These are phyloP conservation scores for Colletotrichum shisoi DNA, from an alignment of 2,329 filamentous ascomycete genomes.

Conservation along the genomic window DNA sequence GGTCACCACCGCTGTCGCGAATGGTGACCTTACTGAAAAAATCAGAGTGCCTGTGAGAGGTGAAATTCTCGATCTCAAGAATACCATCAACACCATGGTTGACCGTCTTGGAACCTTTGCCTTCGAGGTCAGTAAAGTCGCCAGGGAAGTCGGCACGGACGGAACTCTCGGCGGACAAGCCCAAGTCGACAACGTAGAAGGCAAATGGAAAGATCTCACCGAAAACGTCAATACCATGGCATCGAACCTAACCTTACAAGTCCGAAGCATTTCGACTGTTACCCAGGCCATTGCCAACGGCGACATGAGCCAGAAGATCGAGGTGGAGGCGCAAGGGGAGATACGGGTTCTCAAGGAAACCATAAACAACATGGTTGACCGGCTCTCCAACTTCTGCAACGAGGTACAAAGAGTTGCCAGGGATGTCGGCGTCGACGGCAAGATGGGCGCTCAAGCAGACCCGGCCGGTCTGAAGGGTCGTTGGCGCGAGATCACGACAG, in stretches of 20 bases:
- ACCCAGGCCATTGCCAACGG: conserved; percentile 95
- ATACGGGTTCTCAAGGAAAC: conserved; percentile 94
- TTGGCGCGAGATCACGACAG: conserved; percentile 98
- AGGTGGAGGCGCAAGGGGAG: conserved; percentile 93
- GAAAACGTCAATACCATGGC: conserved; percentile 85
- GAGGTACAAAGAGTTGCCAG: conserved; percentile 95
- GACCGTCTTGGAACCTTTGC: conserved; percentile 95
- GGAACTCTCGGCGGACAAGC: conserved; percentile 93
- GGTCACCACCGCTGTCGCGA: conserved; percentile 93
- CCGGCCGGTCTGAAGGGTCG: conserved; percentile 90
- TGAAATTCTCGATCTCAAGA: conserved; percentile 94
- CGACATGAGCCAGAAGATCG: conserved; percentile 94
- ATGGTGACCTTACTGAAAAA: conserved; percentile 93
- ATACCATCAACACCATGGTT: conserved; percentile 99
- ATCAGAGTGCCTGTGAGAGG: conserved; percentile 93
- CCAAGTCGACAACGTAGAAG: conserved; percentile 91
- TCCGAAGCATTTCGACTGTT: conserved; percentile 90
- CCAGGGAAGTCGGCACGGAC: conserved; percentile 94
- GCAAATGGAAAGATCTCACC: conserved; percentile 97
- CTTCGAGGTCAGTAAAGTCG: conserved; percentile 94
- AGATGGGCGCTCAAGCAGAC: conserved; percentile 97
- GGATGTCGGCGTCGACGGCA: conserved; percentile 95
- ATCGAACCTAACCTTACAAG: conserved; percentile 74
- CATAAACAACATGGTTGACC: conserved; percentile 98
- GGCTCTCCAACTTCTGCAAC: conserved; percentile 93